Percentiles rank a stretch among this genome's conserved stretches.
Conservation (phyloP, 2,329 filamentous ascomycete species). For the Botrytis pseudocinerea region DNA sequence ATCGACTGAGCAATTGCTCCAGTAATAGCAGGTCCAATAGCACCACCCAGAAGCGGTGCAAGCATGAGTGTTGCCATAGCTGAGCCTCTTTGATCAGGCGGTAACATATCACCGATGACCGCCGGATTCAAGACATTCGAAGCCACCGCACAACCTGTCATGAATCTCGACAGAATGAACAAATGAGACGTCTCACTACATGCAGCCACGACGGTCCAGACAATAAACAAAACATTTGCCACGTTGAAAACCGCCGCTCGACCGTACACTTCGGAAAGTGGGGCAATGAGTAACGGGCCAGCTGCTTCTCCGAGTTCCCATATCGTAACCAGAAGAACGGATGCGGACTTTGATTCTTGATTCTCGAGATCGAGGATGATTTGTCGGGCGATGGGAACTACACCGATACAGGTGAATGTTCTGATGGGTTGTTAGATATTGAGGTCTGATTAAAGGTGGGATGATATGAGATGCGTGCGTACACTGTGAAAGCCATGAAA, state of each 20-base stretch:
- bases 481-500: slow-evolving; percentile 59
- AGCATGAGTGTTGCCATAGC: slow-evolving; percentile 43
- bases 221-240: slow-evolving; percentile 52
- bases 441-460: background rate
- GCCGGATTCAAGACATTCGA: slow-evolving; percentile 46
- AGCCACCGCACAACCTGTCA: slow-evolving; percentile 40
- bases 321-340: slow-evolving; percentile 47
- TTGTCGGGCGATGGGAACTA: slow-evolving; percentile 54
- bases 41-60: slow-evolving; percentile 39
- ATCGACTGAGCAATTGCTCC: slow-evolving; percentile 46
- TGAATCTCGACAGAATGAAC: slow-evolving; percentile 45
- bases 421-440: slow-evolving; percentile 39
- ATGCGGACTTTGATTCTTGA: slow-evolving; percentile 3
- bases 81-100: slow-evolving; percentile 47
- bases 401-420: slow-evolving; percentile 58
- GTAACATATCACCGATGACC: slow-evolving; percentile 50
- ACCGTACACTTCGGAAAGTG: slow-evolving; percentile 48
- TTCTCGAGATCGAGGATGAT: slow-evolving; percentile 52
- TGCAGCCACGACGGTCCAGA: slow-evolving; percentile 51
- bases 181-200: slow-evolving; percentile 45
- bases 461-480: slow-evolving; percentile 29
- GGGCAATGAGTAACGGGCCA: slow-evolving; percentile 48
- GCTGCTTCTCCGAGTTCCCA: slow-evolving; percentile 52
- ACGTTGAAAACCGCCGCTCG: slow-evolving; percentile 46
- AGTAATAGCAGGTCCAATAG: slow-evolving; percentile 40